Evolutionary conservation across 768 basidiomycete species (phyloP).

Genomic region (Leccinum subtestaceum): DNA sequence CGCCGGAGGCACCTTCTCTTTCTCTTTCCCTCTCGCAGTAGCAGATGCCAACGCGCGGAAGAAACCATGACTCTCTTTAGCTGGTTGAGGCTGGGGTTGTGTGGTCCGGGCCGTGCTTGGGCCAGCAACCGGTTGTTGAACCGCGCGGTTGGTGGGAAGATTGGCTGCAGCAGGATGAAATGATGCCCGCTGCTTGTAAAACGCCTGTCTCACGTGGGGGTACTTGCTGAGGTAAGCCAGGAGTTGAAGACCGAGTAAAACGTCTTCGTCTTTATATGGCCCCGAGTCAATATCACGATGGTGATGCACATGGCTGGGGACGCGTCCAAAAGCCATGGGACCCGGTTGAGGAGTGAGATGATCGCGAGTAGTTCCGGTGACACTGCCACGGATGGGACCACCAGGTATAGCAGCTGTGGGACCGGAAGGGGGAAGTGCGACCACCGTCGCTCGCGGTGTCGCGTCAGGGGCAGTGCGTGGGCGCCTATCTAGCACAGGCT

Average conservation of each 20-base stretch:
- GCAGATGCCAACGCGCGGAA: conserved; percentile 46
- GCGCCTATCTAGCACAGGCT: conserved; percentile 30
- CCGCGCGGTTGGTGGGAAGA: conserved; percentile 32
- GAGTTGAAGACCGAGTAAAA: conserved; percentile 85
- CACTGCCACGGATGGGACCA: conserved; percentile 16
- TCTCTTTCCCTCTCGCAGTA: conserved; percentile 48
- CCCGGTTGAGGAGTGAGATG: conserved; percentile 9
- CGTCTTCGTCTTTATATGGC: conserved; percentile 92
- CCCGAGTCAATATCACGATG: conserved; percentile 46
- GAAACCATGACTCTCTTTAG: conserved; percentile 39
- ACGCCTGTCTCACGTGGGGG: conserved; percentile 93
- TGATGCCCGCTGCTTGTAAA: conserved; percentile 83
- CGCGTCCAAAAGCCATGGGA: conserved; percentile 20
- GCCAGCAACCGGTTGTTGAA: conserved; percentile 24
- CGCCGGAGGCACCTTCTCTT: conserved; percentile 32
- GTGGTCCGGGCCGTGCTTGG: conserved; percentile 24
- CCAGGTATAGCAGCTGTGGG: conserved; percentile 10
- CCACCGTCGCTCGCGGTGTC: conserved; percentile 61
- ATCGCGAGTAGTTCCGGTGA: conserved; percentile 17
- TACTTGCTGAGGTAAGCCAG: conserved; percentile 97
- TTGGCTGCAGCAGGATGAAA: conserved; percentile 73
- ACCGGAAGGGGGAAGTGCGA: conserved; percentile 46
- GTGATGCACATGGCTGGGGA: conserved; percentile 37
- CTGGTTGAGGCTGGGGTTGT: conserved; percentile 17
- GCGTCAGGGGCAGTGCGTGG: conserved; percentile 49